Base-by-base conservation (phyloP, 441 rosid genomes). In the Pelargonium fulgidum region DNA sequence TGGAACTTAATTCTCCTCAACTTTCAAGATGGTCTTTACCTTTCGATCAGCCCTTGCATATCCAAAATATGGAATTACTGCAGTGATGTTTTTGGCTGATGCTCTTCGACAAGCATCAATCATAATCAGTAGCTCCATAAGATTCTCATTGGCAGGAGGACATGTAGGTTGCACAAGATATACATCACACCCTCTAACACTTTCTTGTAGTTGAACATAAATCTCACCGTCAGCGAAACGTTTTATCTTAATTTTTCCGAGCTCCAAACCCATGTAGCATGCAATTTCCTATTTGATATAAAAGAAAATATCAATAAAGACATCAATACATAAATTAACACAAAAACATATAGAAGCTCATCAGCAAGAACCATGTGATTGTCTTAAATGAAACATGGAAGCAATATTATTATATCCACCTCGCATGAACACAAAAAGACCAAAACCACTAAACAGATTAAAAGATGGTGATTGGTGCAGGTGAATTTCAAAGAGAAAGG, bases 271-370 rank as follows among this genome's bases (percentile, higher is more conserved):
- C 93, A 88, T 88, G 75, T 81, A 88, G 73, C 93, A 85, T 65
- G 89, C 89, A 75, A 88, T 81, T 84, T 88, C 93, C 91, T 86
- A 64, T n/a, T n/a, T n/a, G n/a, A n/a, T n/a, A n/a, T n/a, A n/a
- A n/a, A n/a, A n/a, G n/a, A n/a, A n/a, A n/a, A 24, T 24, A 24
- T 24, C 65, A 6, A 14, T 6, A 54, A 69, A 4, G 50, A 3
- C 61, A 4, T 16, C 4, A 64, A 13, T 47, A 47, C 14, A 9
- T 13, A 47, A 9, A 47, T 47, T 48, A 50, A 6, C n/a, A 44
- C 9, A 8, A 24, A 66, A 7, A 2, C 4, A 36, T 4, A 39
- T 59, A 2, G 4, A 19, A 13, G 7, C 2, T 66, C 1, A 52
- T 7, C 9, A 11, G 13, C 22, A 4, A 65, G 19, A 70, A 16